These are phyloP conservation scores for Sphaerobolus stellatus DNA, from an alignment of 1,284 basidiomycete species.

Conservation along the genomic window DNA sequence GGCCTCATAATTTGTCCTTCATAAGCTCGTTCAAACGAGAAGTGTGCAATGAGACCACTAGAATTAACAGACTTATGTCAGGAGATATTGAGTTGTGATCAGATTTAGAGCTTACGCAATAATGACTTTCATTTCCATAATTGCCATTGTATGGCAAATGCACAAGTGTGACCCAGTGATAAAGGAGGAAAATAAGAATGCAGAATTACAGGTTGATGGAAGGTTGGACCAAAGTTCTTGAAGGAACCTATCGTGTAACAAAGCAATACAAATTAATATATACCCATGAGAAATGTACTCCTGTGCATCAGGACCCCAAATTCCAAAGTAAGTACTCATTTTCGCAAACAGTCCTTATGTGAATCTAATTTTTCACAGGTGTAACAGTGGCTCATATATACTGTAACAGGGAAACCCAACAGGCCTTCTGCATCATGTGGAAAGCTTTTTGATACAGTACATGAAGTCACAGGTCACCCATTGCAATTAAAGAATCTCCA, in stretches of 20 bases:
- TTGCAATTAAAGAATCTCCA: background rate
- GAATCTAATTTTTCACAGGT: background rate
- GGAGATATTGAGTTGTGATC: background rate
- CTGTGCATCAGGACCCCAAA: constrained; percentile 49
- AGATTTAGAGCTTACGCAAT: constrained; percentile 33
- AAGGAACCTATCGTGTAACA: constrained; percentile 32
- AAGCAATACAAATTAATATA: background rate
- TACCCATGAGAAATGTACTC: constrained; percentile 28
- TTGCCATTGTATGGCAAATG: constrained; percentile 47
- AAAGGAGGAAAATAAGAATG: constrained; percentile 43
- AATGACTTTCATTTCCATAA: constrained; percentile 53
- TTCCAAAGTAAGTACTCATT: constrained; percentile 34
- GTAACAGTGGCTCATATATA: constrained; percentile 8
- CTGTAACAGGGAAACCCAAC: background rate
- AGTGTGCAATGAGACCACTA: background rate
- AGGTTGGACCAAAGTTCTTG: constrained; percentile 45
- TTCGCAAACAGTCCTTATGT: too few relatives aligned
- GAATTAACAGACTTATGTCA: background rate
- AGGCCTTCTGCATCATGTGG: constrained; percentile 1
- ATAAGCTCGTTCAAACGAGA: background rate
- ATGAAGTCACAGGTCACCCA: constrained; percentile 2
- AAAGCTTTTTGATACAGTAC: background rate
- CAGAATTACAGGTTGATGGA: constrained; percentile 35
- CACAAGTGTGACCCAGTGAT: constrained; percentile 48
- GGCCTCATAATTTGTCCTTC: background rate